Evolutionary conservation across 2,329 filamentous ascomycete species (phyloP).

Genomic region (Colletotrichum sp.): DNA sequence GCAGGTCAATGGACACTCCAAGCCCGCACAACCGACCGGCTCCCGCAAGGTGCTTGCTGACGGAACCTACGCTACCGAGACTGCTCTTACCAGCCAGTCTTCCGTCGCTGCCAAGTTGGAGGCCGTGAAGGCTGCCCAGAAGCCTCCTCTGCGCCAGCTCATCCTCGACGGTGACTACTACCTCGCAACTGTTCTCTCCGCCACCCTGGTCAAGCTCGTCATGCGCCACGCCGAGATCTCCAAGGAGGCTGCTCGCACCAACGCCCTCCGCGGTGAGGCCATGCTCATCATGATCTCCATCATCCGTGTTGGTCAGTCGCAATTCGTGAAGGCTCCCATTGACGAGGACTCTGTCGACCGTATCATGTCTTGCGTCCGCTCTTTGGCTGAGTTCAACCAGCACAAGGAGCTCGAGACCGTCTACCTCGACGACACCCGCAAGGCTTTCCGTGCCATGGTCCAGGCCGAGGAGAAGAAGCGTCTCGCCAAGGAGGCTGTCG

Average conservation of each 20-base stretch:
- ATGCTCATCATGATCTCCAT: slow-evolving; percentile 99
- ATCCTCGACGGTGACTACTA: slow-evolving; percentile 99
- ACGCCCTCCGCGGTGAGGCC: slow-evolving; percentile 91
- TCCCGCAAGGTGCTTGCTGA: slow-evolving; percentile 93
- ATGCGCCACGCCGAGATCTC: slow-evolving; percentile 98
- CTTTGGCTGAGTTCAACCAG: slow-evolving; percentile 86
- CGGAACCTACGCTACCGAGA: slow-evolving; percentile 97
- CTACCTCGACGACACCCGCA: slow-evolving; percentile 92
- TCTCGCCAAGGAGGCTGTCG: slow-evolving; percentile 88
- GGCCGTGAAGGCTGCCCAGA: slow-evolving; percentile 95
- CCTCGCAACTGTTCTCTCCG: slow-evolving; percentile 91
- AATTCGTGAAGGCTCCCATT: slow-evolving; percentile 96
- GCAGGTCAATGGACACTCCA: slow-evolving; percentile 82
- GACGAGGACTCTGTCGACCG: slow-evolving; percentile 98
- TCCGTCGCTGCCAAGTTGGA: slow-evolving; percentile 89
- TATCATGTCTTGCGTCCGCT: slow-evolving; percentile 96
- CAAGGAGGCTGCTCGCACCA: slow-evolving; percentile 82
- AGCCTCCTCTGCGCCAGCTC: slow-evolving; percentile 91
- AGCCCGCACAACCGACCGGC: slow-evolving; percentile 76
- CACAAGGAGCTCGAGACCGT: slow-evolving; percentile 91
- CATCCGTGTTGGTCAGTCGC: slow-evolving; percentile 96
- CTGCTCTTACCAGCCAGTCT: slow-evolving; percentile 90
- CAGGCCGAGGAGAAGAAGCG: slow-evolving; percentile 98
- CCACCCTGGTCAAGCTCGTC: slow-evolving; percentile 94
- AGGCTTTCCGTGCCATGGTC: slow-evolving; percentile 96